Conservation (phyloP, 192 early-diverging fungal genomes). For the Umbelopsis sp. region DNA sequence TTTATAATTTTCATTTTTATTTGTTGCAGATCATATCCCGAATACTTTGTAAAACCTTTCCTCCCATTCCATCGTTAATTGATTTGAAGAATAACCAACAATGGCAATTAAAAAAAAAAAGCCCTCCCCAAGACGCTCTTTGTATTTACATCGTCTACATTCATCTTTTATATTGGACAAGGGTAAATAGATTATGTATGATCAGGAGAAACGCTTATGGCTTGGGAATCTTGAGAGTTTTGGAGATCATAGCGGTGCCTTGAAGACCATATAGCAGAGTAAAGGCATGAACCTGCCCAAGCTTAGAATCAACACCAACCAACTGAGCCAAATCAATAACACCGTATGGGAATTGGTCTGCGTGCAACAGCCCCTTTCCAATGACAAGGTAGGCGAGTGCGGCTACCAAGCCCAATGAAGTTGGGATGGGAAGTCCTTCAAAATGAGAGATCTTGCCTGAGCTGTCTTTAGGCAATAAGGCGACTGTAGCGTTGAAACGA, state of each 20-base stretch:
- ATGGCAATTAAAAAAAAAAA: not conserved
- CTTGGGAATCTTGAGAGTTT: slow-evolving; percentile 75
- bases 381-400: slow-evolving; percentile 64
- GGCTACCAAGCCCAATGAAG: slow-evolving; percentile 68
- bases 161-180: not conserved
- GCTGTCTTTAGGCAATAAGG: slow-evolving; percentile 70
- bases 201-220: slow-evolving; percentile 37
- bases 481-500: slow-evolving; percentile 88
- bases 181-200: too few relatives aligned
- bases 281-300: slow-evolving; percentile 75
- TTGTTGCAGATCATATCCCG: not conserved
- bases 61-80: too few relatives aligned
- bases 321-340: slow-evolving; percentile 46
- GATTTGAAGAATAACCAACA: too few relatives aligned
- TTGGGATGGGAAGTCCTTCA: slow-evolving; percentile 92
- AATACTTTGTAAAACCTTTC: not conserved
- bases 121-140: not conserved
- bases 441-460: slow-evolving; percentile 82
- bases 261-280: slow-evolving; percentile 75
- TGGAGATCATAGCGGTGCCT: slow-evolving; percentile 83
- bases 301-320: slow-evolving; percentile 51
- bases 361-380: slow-evolving; percentile 22
- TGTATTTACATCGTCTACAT: not conserved
- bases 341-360: slow-evolving; percentile 6
- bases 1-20: not conserved